Base-by-base conservation (phyloP, 139 green algal genomes). In the Diplosphaera chodatii region DNA sequence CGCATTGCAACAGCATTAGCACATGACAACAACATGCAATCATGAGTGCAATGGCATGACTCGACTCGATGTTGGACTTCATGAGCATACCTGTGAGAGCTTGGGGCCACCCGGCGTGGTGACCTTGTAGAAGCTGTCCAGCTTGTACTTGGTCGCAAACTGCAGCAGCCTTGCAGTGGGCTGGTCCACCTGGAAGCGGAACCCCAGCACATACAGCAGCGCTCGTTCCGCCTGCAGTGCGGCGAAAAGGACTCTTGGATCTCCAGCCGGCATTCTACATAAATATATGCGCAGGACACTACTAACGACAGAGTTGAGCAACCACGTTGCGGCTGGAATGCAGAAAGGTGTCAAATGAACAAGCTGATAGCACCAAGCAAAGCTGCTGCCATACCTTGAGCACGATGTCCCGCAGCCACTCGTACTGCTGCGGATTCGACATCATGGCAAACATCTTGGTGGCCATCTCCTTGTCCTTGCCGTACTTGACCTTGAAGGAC, bases 141-240 rank as follows among this genome's bases (percentile, higher is more conserved):
- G 48, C 48, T 59, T 59, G 48, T 27, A 59, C 16, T 25, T 59
- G 48, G 48, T 25, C 3, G 48, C 13, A 27, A 59, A 27, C 48
- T 59, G 16, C 3, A 59, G 48, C 48, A 59, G 48, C 48, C 25
- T 59, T 21, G 10, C 16, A 18, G 10, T 25, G 3, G 59, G 59
- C 59, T 32, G 59, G 27, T 65, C 59, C n/a, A 32, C 27, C 59
- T 65, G 59, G 59, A 65, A 32, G 59, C 59, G 59, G 59, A 65
- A 33, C 25, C 59, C 27, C 59, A 65, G 59, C 59, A 65, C 28
- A 22, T 32, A 32, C 59, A 65, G 59, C 59, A 65, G 48, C 48
- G 48, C 48, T 4, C 48, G 48, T 18, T 59, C 48, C 48, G 48
- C 48, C 48, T 59, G n/a, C n/a, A n/a, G n/a, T n/a, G n/a, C n/a